Conservation (phyloP, 169 alveolate genomes). For the Fabrea salina region DNA sequence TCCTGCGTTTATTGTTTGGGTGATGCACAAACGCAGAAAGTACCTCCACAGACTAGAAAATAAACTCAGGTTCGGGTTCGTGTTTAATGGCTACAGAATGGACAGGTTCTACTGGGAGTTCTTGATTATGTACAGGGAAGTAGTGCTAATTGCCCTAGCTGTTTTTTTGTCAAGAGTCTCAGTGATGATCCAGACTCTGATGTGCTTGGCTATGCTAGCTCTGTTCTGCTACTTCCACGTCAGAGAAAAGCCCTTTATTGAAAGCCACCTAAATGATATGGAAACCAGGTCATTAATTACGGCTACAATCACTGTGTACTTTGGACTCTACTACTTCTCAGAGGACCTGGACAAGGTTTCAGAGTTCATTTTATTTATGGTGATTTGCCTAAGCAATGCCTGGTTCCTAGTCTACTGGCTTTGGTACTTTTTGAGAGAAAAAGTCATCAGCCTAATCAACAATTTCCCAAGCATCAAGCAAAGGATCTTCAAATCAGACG, state of each 20-base stretch:
- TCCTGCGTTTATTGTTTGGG: conserved; percentile 37
- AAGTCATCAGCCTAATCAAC: no score
- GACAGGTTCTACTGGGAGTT: conserved; percentile 49
- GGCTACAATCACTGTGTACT: conserved; percentile 41
- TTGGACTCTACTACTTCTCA: conserved; percentile 38
- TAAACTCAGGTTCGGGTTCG: conserved; percentile 42
- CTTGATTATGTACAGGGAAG: conserved; percentile 43
- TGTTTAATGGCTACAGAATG: conserved; percentile 44
- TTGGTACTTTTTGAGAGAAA: not conserved
- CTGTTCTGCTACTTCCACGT: conserved; percentile 20
- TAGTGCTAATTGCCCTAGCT: conserved; percentile 36
- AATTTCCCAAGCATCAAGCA: no score
- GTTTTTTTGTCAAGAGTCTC: conserved; percentile 17
- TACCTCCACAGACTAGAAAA: conserved; percentile 12
- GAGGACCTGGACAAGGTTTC: not conserved
- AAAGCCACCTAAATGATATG: conserved; percentile 36
- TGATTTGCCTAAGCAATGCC: not conserved
- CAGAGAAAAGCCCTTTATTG: conserved; percentile 31
- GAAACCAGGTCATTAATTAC: conserved; percentile 24
- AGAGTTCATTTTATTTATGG: not conserved
- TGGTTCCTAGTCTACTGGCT: conserved; percentile 16
- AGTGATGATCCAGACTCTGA: conserved; percentile 40
- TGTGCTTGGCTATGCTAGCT: conserved; percentile 26
- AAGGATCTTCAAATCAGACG: no score
- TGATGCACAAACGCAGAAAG: conserved; percentile 2